Evolutionary conservation across 2,329 filamentous ascomycete species (phyloP), one percentile per base, ranked within the genome.

Genomic region (Alternaria sp.): DNA sequence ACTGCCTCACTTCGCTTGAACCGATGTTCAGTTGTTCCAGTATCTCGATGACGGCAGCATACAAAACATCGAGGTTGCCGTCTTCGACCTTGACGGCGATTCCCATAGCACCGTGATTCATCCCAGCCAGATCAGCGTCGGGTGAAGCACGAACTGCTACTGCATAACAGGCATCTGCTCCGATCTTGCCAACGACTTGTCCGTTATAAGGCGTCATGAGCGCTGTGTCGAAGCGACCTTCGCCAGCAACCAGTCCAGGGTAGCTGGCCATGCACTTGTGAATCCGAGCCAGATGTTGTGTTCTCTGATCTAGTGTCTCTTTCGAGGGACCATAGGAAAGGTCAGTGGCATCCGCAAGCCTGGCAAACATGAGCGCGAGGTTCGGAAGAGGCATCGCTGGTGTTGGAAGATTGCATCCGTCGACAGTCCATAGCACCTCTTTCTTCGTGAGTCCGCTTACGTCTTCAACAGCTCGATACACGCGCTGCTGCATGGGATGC

Each of bases 61-160:
- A 84, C 2, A 86, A 71, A 2, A 84, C 79, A 6, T 75, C 76
- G 2, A 82, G 63, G 61, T 77, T 85, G 0, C 84, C 84, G 47
- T 86, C 85, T 58, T 85, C 84, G 8, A 86, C 78, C 65, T 86
- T 86, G 12, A 84, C 79, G 0, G 83, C 76, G 11, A 86, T 82
- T 0, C 83, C 84, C 4, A 86, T 75, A 6, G 49, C 49, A 1
- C 28, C 28, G 1, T 37, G 28, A 23, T 30, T 15, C 14, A 21
- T 6, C 12, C 28, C 49, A 23, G 28, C 6, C 18, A 23, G 10
- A 15, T 21, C 14, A n/a, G 49, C 28, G 20, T 23, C 5, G 80
- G 71, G 75, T n/a, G 80, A 74, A 4, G 54, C 41, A 4, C 54
- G 54, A 0, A 86, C 67, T 0, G 80, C 84, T 8, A 86, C 70